phyloP scores from a whole-genome alignment of 2,329 filamentous ascomycete species.

The Phaeosphaeria sp. region DNA sequence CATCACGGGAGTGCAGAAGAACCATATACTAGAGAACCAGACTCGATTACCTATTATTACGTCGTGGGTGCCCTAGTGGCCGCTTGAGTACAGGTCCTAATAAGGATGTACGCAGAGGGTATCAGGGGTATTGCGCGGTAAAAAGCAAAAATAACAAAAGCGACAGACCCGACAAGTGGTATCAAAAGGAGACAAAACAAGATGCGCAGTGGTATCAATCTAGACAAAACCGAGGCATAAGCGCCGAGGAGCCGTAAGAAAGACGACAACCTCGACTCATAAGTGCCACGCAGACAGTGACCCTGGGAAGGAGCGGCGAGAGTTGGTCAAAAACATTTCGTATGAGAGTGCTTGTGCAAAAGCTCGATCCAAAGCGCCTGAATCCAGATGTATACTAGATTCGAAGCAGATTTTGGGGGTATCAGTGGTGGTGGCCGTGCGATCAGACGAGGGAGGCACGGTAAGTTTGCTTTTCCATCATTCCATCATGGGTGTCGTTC shows the following conservation, averaged over 20 bases:
- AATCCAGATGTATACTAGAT: slow-evolving; percentile 15
- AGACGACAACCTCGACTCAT: slow-evolving; percentile 36
- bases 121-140: slow-evolving; percentile 51
- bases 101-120: slow-evolving; percentile 51
- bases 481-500: slow-evolving; percentile 51
- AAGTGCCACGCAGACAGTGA: slow-evolving; percentile 44
- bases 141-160: slow-evolving; percentile 33
- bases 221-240: slow-evolving; percentile 49
- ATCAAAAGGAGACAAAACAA: slow-evolving; percentile 49
- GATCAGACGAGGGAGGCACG: slow-evolving; percentile 50
- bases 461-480: slow-evolving; percentile 52
- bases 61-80: slow-evolving; percentile 48
- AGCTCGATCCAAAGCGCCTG: slow-evolving; percentile 39
- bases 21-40: slow-evolving; percentile 6
- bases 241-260: slow-evolving; percentile 41
- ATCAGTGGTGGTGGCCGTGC: slow-evolving; percentile 42
- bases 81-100: slow-evolving; percentile 49
- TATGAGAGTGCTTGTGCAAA: slow-evolving; percentile 40
- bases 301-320: slow-evolving; percentile 37
- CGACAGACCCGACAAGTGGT: slow-evolving; percentile 45
- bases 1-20: too few relatives aligned
- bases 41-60: slow-evolving; percentile 51
- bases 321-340: slow-evolving; percentile 35
- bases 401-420: slow-evolving; percentile 39
- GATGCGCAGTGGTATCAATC: slow-evolving; percentile 53